Evolutionary conservation across 495 filamentous ascomycete genomes (phyloP).

Genomic region (Aspergillus bertholletiae): DNA sequence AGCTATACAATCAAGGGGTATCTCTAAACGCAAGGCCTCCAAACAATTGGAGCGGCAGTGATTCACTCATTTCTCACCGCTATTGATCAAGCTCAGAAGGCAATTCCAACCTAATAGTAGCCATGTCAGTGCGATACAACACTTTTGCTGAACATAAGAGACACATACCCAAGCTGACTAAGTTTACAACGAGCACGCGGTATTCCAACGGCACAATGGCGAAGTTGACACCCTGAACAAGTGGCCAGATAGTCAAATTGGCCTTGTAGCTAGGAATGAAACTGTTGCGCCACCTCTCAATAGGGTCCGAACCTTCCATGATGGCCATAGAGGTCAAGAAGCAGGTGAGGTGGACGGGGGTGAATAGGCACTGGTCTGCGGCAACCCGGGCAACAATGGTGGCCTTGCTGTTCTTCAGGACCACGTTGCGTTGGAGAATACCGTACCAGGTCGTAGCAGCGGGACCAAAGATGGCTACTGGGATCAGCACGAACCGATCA

Average conservation of each 20-base stretch:
- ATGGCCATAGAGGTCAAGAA: conserved; percentile 86
- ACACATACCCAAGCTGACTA: conserved; percentile 67
- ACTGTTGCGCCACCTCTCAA: conserved; percentile 65
- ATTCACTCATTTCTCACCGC: conserved; percentile 33
- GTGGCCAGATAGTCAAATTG: conserved; percentile 93
- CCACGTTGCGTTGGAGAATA: conserved; percentile 68
- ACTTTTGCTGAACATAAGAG: background rate
- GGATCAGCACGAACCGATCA: background rate
- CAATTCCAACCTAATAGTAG: conserved; percentile 84
- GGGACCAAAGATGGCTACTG: conserved; percentile 80
- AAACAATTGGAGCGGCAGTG: background rate
- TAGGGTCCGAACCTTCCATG: conserved; percentile 72
- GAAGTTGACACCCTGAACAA: conserved; percentile 89
- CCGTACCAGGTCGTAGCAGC: conserved; percentile 86
- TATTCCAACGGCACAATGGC: conserved; percentile 83
- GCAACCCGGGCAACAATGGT: conserved; percentile 81
- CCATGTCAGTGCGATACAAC: conserved; percentile 15
- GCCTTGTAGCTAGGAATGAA: conserved; percentile 69
- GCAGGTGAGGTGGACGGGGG: conserved; percentile 71
- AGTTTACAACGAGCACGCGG: conserved; percentile 83
- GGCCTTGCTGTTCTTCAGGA: conserved; percentile 56
- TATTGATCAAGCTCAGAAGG: conserved; percentile 85
- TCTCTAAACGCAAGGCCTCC: conserved; percentile 16
- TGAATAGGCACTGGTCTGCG: conserved; percentile 82
- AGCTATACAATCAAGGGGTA: conserved; percentile 19